phyloP scores from a whole-genome alignment of 371 early-diverging fungal species.

The Apophysomyces elegans region DNA sequence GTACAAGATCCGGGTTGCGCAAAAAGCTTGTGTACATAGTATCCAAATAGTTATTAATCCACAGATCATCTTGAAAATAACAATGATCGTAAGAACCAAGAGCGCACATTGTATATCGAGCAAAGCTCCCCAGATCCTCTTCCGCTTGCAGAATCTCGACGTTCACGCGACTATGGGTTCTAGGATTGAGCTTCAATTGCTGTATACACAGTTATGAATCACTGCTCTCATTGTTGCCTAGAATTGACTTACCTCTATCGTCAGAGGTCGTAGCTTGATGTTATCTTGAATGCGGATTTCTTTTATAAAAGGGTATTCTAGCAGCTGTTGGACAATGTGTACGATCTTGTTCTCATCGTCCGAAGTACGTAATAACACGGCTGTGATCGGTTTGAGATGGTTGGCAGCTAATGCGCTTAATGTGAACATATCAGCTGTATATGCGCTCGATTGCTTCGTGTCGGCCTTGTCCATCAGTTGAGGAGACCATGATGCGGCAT shows the following conservation, averaged over 20 bases:
- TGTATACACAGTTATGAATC: conserved; percentile 4
- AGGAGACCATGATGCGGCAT: conserved; percentile 1
- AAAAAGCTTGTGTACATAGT: conserved; percentile 65
- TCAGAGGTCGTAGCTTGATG: conserved; percentile 35
- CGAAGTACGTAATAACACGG: conserved; percentile 56
- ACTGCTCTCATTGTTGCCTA: not conserved
- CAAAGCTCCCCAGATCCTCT: conserved; percentile 58
- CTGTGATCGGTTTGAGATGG: conserved; percentile 56
- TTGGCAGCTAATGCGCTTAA: conserved; percentile 37
- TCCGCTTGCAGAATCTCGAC: conserved; percentile 33
- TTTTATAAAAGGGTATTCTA: conserved; percentile 60
- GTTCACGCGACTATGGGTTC: conserved; percentile 12
- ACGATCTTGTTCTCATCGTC: conserved; percentile 46
- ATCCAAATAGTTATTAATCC: conserved; percentile 60
- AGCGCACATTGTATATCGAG: conserved; percentile 64
- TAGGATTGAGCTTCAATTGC: conserved; percentile 19
- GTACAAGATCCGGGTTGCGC: conserved; percentile 58
- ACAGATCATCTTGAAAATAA: conserved; percentile 69
- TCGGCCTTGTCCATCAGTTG: not conserved
- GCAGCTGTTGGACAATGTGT: conserved; percentile 47
- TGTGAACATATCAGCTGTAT: conserved; percentile 42
- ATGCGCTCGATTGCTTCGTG: conserved; percentile 31
- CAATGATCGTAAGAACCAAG: conserved; percentile 61
- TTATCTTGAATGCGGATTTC: conserved; percentile 62
- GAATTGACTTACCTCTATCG: conserved; percentile 27